Conservation (phyloP, 1,139 yeast species). For the Nakaseomyces kungkrabaensis region DNA sequence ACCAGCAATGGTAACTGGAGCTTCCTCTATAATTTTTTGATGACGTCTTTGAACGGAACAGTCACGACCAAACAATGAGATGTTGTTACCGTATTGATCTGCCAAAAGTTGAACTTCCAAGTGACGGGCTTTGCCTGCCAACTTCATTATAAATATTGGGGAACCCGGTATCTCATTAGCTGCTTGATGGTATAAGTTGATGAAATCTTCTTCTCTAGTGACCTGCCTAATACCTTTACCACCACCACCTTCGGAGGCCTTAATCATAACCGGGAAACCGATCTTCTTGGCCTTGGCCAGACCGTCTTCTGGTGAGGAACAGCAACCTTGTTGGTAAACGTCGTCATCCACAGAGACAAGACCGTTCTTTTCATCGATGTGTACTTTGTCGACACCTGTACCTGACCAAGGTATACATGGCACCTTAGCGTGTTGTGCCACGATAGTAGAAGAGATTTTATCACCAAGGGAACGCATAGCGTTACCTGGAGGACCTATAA, state of each 20-base stretch:
- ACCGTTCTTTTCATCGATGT: conserved; percentile 53
- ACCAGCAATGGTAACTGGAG: conserved; percentile 89
- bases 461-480: conserved; percentile 99
- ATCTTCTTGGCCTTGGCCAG: conserved; percentile 69
- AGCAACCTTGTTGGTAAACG: conserved; percentile 80
- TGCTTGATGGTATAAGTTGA: conserved; percentile 70
- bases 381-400: conserved; percentile 82
- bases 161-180: conserved; percentile 94
- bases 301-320: conserved; percentile 79
- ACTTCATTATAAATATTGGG: conserved; percentile 87
- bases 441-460: conserved; percentile 92
- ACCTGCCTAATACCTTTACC: conserved; percentile 97
- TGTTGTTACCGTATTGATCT: conserved; percentile 91
- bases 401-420: conserved; percentile 99
- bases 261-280: conserved; percentile 94
- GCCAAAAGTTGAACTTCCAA: conserved; percentile 91
- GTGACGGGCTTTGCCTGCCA: conserved; percentile 93
- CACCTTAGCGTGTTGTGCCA: conserved; percentile 94
- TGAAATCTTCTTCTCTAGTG: conserved; percentile 63
- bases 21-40: conserved; percentile 93
- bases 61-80: conserved; percentile 89
- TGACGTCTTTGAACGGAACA: conserved; percentile 97
- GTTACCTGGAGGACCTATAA: conserved; percentile 96
- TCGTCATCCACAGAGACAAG: conserved; percentile 83
- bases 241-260: conserved; percentile 98